These are phyloP conservation scores for Echium plantagineum DNA, from an alignment of 257 asterid species.

Conservation along the genomic window DNA sequence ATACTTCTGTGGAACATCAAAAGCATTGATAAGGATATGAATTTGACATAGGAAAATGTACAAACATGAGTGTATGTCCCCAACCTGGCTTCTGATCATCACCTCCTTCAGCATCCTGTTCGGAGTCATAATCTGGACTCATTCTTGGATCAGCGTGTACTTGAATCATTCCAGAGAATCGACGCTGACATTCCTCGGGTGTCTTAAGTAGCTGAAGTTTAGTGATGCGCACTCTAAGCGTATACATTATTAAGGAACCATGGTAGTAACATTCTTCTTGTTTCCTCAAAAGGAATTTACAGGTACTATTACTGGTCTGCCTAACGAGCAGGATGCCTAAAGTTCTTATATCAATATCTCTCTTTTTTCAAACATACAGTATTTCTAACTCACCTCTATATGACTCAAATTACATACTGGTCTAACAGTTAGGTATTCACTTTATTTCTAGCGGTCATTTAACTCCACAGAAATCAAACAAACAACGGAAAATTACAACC, in stretches of 20 bases:
- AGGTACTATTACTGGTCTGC: background rate
- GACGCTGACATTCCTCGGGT: slow-evolving; percentile 64
- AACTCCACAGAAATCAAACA: background rate
- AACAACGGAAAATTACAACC: background rate
- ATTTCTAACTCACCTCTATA: background rate
- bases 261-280: slow-evolving; percentile 2
- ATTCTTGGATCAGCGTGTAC: slow-evolving; percentile 76
- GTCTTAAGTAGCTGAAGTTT: slow-evolving; percentile 54
- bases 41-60: background rate
- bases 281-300: background rate
- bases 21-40: background rate
- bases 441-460: background rate
- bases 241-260: slow-evolving; percentile 58
- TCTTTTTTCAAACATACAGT: too few species aligned
- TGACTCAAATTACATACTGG: background rate
- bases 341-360: background rate
- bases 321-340: background rate
- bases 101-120: slow-evolving; percentile 33
- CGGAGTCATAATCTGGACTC: slow-evolving; percentile 65
- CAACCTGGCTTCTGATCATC: slow-evolving; percentile 36
- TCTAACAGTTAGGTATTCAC: background rate
- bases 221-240: slow-evolving; percentile 58
- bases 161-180: slow-evolving; percentile 52
- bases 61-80: slow-evolving; percentile 1
- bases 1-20: slow-evolving; percentile 12